A percentile compares a stretch with the other conserved stretches of the same genome.
phyloP scores from a whole-genome alignment of 1,139 yeast genomes.

The Nadsonia starkeyi-henricii region DNA sequence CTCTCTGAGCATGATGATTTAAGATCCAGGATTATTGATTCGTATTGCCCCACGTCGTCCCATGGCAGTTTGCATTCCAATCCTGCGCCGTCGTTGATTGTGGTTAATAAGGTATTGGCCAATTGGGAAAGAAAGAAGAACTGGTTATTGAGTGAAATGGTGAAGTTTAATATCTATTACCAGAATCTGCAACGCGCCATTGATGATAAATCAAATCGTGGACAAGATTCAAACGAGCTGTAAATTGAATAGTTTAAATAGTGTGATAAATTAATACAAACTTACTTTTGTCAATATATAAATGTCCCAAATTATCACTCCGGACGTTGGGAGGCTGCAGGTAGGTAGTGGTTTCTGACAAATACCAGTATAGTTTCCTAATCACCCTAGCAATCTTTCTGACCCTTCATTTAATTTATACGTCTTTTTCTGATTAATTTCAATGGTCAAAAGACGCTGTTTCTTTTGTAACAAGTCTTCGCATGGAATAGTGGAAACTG shows the following conservation, averaged over 20 bases:
- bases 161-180: slow-evolving; percentile 21
- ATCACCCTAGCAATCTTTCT: no score
- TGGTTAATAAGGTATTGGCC: slow-evolving; percentile 3
- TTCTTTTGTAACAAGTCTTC: not conserved
- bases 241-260: no score
- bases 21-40: slow-evolving; percentile 7
- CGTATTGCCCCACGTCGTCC: slow-evolving; percentile 2
- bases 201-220: slow-evolving; percentile 6
- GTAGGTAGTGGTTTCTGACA: no score
- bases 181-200: slow-evolving; percentile 17
- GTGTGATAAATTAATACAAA: no score
- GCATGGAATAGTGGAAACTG: not conserved
- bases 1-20: slow-evolving; percentile 18
- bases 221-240: no score
- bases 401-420: no score
- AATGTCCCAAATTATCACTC: no score
- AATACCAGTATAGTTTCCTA: no score
- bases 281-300: no score
- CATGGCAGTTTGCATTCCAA: not conserved
- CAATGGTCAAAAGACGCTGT: not conserved
- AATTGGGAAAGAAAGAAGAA: slow-evolving; percentile 24
- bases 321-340: no score
- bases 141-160: slow-evolving; percentile 19
- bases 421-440: no score
- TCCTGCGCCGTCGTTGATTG: not conserved